These are phyloP conservation scores for Aristolochia californica DNA, from an alignment of 164 flowering plant species.

Conservation along the genomic window DNA sequence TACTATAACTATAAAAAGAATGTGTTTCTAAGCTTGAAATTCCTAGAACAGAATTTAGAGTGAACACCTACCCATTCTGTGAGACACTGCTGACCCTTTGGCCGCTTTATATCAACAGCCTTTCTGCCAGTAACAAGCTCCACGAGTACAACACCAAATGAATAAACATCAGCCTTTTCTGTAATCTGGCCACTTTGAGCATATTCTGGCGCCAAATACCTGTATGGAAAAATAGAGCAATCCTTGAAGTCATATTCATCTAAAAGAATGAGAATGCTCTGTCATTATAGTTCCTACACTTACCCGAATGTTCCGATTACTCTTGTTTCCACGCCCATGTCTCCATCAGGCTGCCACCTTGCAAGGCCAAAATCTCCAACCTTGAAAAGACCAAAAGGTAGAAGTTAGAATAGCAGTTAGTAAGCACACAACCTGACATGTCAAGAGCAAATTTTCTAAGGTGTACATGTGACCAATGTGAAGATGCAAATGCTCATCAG, in stretches of 20 bases:
- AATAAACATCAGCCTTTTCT: slow-evolving; percentile 90
- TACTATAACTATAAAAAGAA: not conserved
- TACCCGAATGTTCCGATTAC: slow-evolving; percentile 96
- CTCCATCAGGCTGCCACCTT: slow-evolving; percentile 93
- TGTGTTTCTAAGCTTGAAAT: not conserved
- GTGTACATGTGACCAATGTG: too few species aligned
- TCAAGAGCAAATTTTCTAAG: too few species aligned
- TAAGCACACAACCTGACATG: too few species aligned
- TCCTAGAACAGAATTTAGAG: not conserved
- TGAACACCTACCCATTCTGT: slow-evolving; percentile 70
- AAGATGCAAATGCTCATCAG: too few species aligned
- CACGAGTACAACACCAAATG: slow-evolving; percentile 79
- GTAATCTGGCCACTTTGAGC: slow-evolving; percentile 92
- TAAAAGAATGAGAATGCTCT: not conserved
- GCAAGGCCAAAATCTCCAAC: slow-evolving; percentile 98
- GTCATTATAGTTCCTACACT: not conserved
- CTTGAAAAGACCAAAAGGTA: slow-evolving; percentile 20
- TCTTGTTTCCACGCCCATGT: slow-evolving; percentile 66
- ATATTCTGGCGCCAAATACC: slow-evolving; percentile 96
- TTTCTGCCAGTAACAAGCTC: slow-evolving; percentile 88
- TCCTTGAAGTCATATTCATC: not conserved
- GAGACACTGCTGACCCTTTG: slow-evolving; percentile 91
- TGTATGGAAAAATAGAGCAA: slow-evolving; percentile 8
- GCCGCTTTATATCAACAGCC: slow-evolving; percentile 76
- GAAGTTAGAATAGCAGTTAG: too few species aligned